Percentiles rank a stretch among this genome's conserved stretches.
phyloP scores from a whole-genome alignment of 2,329 filamentous ascomycete genomes.

The Diaporthe vexans region DNA sequence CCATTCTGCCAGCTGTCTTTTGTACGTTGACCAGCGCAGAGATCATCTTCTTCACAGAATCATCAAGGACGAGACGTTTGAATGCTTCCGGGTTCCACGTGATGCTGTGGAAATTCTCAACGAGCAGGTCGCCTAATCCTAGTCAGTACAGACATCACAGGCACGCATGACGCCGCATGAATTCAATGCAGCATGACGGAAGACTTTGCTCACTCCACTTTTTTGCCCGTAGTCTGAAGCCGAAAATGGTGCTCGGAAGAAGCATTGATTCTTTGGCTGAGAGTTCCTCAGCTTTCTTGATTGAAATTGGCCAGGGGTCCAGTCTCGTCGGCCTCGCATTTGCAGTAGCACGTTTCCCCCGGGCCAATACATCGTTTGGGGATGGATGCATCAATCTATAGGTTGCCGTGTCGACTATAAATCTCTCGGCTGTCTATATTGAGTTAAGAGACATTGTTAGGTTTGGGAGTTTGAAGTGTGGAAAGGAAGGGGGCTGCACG shows the following conservation, averaged over 20 bases:
- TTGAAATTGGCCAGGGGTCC: neutral
- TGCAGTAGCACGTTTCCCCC: no score
- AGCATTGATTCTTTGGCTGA: neutral
- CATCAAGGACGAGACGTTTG: constrained; percentile 43
- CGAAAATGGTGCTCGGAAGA: constrained; percentile 7
- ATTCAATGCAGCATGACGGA: rapidly evolving
- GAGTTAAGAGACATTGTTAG: neutral
- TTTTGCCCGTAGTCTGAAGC: neutral
- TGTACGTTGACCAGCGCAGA: constrained; percentile 47
- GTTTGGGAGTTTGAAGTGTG: rapidly evolving
- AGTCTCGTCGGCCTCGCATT: neutral
- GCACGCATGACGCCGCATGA: no score
- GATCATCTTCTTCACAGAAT: constrained; percentile 48
- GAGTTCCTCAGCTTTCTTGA: neutral
- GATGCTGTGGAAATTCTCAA: constrained; percentile 43
- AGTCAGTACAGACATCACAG: neutral
- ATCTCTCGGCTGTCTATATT: neutral
- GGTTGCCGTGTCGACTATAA: neutral
- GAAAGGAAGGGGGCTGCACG: neutral
- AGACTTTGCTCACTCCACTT: constrained; percentile 5
- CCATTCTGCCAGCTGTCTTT: constrained; percentile 43
- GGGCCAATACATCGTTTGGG: no score
- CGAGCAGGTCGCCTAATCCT: constrained; percentile 41
- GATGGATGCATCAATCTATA: neutral
- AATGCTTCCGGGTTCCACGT: constrained; percentile 45